phyloP scores from a whole-genome alignment of 495 filamentous ascomycete genomes.

The Sporormia fimetaria region DNA sequence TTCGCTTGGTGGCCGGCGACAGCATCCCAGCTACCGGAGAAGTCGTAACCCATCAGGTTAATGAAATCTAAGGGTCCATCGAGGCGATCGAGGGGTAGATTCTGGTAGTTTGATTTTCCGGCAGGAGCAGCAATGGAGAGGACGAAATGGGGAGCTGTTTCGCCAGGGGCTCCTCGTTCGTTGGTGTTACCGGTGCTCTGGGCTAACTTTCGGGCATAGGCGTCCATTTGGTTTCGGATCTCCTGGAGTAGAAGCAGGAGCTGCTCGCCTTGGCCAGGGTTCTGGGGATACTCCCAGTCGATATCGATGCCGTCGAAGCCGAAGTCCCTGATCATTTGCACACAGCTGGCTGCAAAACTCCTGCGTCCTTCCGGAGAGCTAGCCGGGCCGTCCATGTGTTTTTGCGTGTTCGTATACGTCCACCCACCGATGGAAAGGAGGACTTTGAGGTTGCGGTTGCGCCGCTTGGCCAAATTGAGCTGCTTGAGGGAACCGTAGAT shows the following conservation, averaged over 20 bases:
- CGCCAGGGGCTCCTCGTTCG: not conserved
- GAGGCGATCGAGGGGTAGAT: constrained; percentile 57
- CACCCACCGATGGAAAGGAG: constrained; percentile 92
- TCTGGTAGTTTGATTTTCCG: constrained; percentile 54
- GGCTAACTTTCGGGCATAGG: constrained; percentile 41
- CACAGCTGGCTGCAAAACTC: constrained; percentile 57
- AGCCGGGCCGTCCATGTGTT: constrained; percentile 69
- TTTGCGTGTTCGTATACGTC: constrained; percentile 59
- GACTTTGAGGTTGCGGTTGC: constrained; percentile 79
- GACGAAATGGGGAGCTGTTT: constrained; percentile 42
- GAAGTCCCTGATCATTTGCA: constrained; percentile 40
- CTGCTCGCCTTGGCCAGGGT: constrained; percentile 31
- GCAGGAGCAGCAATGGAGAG: constrained; percentile 65
- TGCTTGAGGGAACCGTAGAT: constrained; percentile 89
- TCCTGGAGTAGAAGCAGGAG: constrained; percentile 47
- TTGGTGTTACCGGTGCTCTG: constrained; percentile 29
- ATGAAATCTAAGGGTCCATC: constrained; percentile 70
- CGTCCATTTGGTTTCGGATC: constrained; percentile 44
- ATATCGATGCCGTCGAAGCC: constrained; percentile 35
- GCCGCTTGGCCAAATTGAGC: constrained; percentile 79
- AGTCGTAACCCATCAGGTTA: constrained; percentile 51
- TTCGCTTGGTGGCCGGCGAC: constrained; percentile 66
- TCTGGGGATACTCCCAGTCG: constrained; percentile 28
- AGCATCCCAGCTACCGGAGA: constrained; percentile 49
- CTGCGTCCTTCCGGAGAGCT: constrained; percentile 49